Percentiles rank a stretch among this genome's conserved stretches.
Evolutionary conservation across 2,329 filamentous ascomycete genomes (phyloP).

Genomic region (Epichloe typhina): DNA sequence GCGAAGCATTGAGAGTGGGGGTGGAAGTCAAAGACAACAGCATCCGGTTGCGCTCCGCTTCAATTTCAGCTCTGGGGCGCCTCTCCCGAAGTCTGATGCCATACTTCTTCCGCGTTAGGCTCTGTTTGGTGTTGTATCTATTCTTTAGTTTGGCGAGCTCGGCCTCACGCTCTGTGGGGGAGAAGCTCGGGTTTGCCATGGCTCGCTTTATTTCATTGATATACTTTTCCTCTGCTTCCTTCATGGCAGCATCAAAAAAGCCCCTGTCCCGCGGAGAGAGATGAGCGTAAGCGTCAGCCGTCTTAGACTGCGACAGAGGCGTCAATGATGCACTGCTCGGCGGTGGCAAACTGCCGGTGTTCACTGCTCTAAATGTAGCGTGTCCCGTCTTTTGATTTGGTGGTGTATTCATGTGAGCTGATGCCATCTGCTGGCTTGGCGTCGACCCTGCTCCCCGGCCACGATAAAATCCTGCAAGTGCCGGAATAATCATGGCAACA

Average conservation of each 20-base stretch:
- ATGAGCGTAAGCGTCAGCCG: constrained; percentile 30
- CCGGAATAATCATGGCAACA: neutral
- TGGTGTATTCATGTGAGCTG: neutral
- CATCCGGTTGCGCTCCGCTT: constrained; percentile 28
- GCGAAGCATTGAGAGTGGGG: neutral
- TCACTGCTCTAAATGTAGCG: neutral
- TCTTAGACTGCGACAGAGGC: neutral
- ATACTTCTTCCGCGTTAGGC: constrained; percentile 42
- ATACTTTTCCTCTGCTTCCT: constrained; percentile 21
- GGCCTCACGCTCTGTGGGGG: constrained; percentile 21
- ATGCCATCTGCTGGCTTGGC: neutral
- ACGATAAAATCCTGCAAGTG: constrained; percentile 3
- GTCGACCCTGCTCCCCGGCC: neutral
- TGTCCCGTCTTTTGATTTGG: neutral
- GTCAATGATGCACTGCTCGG: neutral
- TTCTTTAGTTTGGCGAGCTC: constrained; percentile 33
- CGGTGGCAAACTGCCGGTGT: neutral
- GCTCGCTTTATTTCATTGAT: constrained; percentile 29
- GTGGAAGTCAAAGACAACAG: constrained; percentile 3
- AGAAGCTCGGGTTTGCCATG: constrained; percentile 15
- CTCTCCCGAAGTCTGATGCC: constrained; percentile 40
- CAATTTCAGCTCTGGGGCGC: constrained; percentile 32
- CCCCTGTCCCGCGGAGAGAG: constrained; percentile 19
- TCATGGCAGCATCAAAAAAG: constrained; percentile 18
- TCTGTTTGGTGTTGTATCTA: constrained; percentile 41